Evolutionary conservation across 441 rosid species (phyloP), one percentile per base, ranked within the genome.

Genomic region (Erysimum cheiri): DNA sequence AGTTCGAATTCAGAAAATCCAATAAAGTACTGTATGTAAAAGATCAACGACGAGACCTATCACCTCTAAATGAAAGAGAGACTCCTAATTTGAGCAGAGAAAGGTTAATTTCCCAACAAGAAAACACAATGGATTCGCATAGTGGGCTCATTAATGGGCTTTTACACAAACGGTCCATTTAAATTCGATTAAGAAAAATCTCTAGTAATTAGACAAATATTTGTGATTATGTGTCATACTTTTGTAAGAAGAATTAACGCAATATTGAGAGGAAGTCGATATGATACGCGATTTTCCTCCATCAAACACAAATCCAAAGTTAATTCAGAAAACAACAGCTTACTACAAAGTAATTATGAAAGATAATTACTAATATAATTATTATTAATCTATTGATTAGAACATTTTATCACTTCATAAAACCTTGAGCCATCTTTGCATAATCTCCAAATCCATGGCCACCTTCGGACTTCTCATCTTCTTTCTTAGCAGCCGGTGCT

Each of bases 381-480:
- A 57, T 41, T 50, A 0, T 22, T 60, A 61, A 28, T 32, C 48
- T 49, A 57, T 9, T 22, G 17, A 70, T 37, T 28, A 35, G 14
- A 36, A 41, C 63, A 54, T 60, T 68, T 60, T 56, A 31, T 69
- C 67, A 69, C 74, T 86, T 87, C 75, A 86, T 56, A 68, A 86
- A 84, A 11, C 89, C 89, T 74, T 85, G 80, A 50, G 89, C 91
- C 87, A 84, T 79, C 80, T 88, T 88, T 62, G 86, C 47, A 79
- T 80, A 82, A 32, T 77, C 87, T 29, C 85, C 91, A 72, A 75
- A 57, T n/a, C 85, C 49, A 44, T 44, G 24, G 1, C 49, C 89
- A 63, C 77, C 57, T 64, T 79, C 88, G 6, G 80, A 49, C 32
- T 75, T 66, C 13, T 40, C 73, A 71, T 71, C 77, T 26, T 54